Conservation (phyloP, 805 yeast species). For the Starmerella gropengiesseri region DNA sequence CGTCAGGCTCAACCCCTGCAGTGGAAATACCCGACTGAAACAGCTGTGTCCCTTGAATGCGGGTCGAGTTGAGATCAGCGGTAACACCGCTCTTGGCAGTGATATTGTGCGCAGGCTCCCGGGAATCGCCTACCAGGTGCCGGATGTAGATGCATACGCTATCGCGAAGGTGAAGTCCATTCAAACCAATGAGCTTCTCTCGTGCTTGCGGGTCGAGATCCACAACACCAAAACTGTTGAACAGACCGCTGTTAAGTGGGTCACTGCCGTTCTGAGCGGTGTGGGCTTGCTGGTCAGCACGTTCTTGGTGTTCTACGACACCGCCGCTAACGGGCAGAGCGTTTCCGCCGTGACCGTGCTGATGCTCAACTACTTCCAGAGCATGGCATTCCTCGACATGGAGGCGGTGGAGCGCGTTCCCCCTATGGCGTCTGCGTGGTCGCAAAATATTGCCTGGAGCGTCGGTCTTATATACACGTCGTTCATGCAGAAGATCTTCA, state of each 20-base stretch:
- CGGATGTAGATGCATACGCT: slow-evolving; percentile 73
- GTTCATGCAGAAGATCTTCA: slow-evolving; percentile 77
- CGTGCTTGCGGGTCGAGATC: slow-evolving; percentile 68
- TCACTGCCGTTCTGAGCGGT: slow-evolving; percentile 83
- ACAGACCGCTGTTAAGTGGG: slow-evolving; percentile 82
- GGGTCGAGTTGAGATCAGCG: slow-evolving; percentile 66
- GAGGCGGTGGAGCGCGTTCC: slow-evolving; percentile 76
- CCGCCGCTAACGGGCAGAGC: slow-evolving; percentile 80
- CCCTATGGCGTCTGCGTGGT: slow-evolving; percentile 87
- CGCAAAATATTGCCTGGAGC: slow-evolving; percentile 87
- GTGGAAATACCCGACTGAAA: slow-evolving; percentile 43
- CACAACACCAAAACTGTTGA: slow-evolving; percentile 70
- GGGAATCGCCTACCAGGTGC: slow-evolving; percentile 75
- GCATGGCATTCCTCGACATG: slow-evolving; percentile 76
- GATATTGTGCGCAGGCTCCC: slow-evolving; percentile 52
- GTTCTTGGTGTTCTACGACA: slow-evolving; percentile 70
- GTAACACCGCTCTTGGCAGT: slow-evolving; percentile 45
- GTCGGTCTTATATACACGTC: slow-evolving; percentile 72
- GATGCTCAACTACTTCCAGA: slow-evolving; percentile 76
- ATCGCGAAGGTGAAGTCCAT: slow-evolving; percentile 40
- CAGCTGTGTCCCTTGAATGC: slow-evolving; percentile 86
- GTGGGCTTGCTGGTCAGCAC: slow-evolving; percentile 78
- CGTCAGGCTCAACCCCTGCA: slow-evolving; percentile 51
- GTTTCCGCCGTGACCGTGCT: slow-evolving; percentile 79
- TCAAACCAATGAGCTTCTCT: slow-evolving; percentile 34